Percentiles rank a stretch among this genome's conserved stretches.
Evolutionary conservation across 495 filamentous ascomycete species (phyloP).

Genomic region (Schizothecium vesticola): DNA sequence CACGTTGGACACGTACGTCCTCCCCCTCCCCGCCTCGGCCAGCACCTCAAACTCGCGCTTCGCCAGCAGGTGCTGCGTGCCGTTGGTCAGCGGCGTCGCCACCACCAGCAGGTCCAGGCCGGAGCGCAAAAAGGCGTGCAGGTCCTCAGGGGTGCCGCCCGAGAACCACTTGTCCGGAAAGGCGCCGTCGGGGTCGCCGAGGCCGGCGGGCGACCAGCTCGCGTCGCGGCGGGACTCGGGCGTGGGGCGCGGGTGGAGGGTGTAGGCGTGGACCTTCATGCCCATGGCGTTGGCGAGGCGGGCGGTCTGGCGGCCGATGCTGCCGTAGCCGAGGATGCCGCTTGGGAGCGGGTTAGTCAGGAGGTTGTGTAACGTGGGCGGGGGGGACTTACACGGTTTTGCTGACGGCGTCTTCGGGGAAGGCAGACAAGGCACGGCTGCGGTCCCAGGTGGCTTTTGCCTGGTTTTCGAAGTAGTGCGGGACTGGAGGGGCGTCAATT

Average conservation of each 20-base stretch:
- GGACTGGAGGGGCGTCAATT: conserved; percentile 30
- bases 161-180: conserved; percentile 73
- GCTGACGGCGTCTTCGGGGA: conserved; percentile 37
- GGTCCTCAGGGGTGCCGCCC: conserved; percentile 52
- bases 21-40: conserved; percentile 17
- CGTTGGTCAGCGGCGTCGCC: conserved; percentile 65
- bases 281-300: conserved; percentile 67
- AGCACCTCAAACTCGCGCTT: conserved; percentile 63
- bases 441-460: conserved; percentile 48
- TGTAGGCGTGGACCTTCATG: conserved; percentile 78
- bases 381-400: conserved; percentile 42
- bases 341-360: conserved; percentile 24
- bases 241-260: conserved; percentile 58
- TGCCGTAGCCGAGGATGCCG: conserved; percentile 79
- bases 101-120: conserved; percentile 73
- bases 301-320: conserved; percentile 74
- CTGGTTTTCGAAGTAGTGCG: conserved; percentile 49
- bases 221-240: conserved; percentile 54
- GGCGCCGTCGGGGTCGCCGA: conserved; percentile 69
- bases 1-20: conserved; percentile 67
- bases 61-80: conserved; percentile 60
- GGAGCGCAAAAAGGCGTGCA: conserved; percentile 62
- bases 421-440: conserved; percentile 17
- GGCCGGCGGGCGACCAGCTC: conserved; percentile 66
- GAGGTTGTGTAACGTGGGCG: not conserved